Evolutionary conservation across 2,329 filamentous ascomycete species (phyloP), one percentile per base, ranked within the genome.

Genomic region (Xylaria sp.): DNA sequence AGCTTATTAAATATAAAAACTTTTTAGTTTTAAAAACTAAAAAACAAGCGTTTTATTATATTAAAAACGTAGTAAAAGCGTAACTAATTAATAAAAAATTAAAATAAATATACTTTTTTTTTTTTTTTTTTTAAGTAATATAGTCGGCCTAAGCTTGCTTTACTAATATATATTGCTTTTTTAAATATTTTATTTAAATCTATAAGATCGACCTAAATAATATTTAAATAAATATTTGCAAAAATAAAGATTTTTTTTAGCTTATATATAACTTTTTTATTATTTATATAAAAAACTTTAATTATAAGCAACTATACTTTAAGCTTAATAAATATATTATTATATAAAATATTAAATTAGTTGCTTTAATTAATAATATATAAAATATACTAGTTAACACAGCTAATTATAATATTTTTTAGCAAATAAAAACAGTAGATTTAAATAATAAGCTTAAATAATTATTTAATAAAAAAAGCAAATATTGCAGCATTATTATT

Each of bases 181-280:
- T 27, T 16, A 42, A 42, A 23, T 58, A 42, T 58, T 42, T 42
- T 42, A 25, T 13, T 42, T 58, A 25, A 25, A 58, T n/a, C n/a
- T n/a, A n/a, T n/a, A n/a, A n/a, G n/a, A n/a, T n/a, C n/a, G n/a
- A n/a, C 21, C 9, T 42, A 16, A 42, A 58, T 42, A 58, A 27
- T 42, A 27, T 58, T 58, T 58, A 58, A 27, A 42, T 58, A 40
- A 27, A 58, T 42, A 58, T 58, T 42, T 58, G 6, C 16, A 58
- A 58, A 42, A 42, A 12, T 18, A 58, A 58, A 58, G 25, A 58
- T n/a, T 8, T 58, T 16, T 42, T 42, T 13, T 58, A 58, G 35
- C n/a, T 42, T 42, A 42, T 58, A 27, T 42, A 27, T 8, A 27
- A 58, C 2, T 58, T 58, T 58, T 58, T 58, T 4, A 25, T 58